These are phyloP conservation scores for Kernera saxatilis DNA, from an alignment of 345 rosid species.

Conservation along the genomic window DNA sequence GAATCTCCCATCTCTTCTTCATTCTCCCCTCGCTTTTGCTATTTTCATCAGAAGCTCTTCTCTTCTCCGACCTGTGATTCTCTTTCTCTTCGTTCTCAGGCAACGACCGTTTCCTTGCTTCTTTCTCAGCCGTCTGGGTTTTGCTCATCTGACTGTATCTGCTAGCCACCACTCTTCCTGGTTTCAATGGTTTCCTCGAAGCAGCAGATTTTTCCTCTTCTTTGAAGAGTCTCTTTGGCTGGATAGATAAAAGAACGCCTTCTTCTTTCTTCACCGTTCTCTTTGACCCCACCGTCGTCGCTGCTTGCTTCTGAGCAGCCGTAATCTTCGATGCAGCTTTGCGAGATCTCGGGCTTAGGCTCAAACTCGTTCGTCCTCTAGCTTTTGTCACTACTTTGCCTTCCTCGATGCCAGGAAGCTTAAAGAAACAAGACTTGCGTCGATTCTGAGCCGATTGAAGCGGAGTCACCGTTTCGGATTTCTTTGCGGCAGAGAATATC, in stretches of 20 bases:
- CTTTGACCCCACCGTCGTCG: constrained; percentile 57
- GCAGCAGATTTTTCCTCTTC: constrained; percentile 63
- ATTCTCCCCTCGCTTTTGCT: constrained; percentile 41
- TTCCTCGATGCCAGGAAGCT: constrained; percentile 76
- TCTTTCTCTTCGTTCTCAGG: constrained; percentile 66
- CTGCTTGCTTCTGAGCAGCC: constrained; percentile 53
- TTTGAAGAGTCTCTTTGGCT: constrained; percentile 75
- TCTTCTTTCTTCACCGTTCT: constrained; percentile 71
- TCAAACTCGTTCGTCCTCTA: constrained; percentile 58
- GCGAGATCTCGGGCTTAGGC: constrained; percentile 70
- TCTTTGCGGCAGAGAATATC: constrained; percentile 46
- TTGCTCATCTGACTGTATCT: constrained; percentile 53
- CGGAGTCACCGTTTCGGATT: constrained; percentile 55
- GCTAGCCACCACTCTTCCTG: constrained; percentile 73
- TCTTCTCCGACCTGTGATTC: constrained; percentile 45
- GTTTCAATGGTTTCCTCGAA: constrained; percentile 49
- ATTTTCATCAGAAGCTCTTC: constrained; percentile 53
- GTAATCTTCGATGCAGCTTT: constrained; percentile 44
- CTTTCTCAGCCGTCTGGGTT: constrained; percentile 20
- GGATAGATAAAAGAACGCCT: constrained; percentile 44
- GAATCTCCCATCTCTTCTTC: constrained; percentile 95
- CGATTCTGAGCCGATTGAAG: constrained; percentile 60
- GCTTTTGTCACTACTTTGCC: constrained; percentile 55
- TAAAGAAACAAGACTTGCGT: constrained; percentile 85
- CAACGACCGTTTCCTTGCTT: constrained; percentile 57